phyloP scores from a whole-genome alignment of 257 asterid species.

The Solanum clarkiae region DNA sequence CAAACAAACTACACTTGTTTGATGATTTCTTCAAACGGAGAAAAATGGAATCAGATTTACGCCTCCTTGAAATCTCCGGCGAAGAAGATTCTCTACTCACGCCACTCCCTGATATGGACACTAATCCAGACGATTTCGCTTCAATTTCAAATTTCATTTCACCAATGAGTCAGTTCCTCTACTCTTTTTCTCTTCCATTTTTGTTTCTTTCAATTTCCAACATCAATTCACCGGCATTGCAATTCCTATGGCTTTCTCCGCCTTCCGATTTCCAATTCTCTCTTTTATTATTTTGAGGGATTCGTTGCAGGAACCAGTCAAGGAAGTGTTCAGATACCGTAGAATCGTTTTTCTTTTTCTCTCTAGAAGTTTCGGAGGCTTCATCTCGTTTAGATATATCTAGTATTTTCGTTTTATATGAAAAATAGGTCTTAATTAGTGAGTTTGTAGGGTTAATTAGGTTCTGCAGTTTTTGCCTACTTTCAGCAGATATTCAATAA shows the following conservation, averaged over 20 bases:
- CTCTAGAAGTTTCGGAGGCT: background rate
- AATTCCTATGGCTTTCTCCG: background rate
- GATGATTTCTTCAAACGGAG: background rate
- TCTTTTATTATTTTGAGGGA: background rate
- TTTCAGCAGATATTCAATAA: background rate
- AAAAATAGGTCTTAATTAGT: background rate
- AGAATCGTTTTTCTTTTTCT: background rate
- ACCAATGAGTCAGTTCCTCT: background rate
- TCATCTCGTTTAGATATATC: background rate
- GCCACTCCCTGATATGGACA: background rate
- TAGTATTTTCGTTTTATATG: background rate
- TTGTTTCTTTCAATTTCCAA: background rate
- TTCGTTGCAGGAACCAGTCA: background rate
- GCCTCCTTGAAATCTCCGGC: background rate
- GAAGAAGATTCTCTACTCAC: constrained; percentile 6
- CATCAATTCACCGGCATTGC: background rate
- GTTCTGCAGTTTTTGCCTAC: background rate
- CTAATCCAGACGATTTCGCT: background rate
- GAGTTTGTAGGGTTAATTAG: background rate
- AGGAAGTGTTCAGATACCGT: background rate
- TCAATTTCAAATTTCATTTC: background rate
- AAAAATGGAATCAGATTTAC: background rate
- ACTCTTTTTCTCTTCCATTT: background rate
- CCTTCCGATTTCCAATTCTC: background rate
- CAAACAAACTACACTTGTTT: background rate